These are phyloP conservation scores for Backusella parvicylindrica DNA, from an alignment of 192 early-diverging fungal genomes.

Conservation along the genomic window DNA sequence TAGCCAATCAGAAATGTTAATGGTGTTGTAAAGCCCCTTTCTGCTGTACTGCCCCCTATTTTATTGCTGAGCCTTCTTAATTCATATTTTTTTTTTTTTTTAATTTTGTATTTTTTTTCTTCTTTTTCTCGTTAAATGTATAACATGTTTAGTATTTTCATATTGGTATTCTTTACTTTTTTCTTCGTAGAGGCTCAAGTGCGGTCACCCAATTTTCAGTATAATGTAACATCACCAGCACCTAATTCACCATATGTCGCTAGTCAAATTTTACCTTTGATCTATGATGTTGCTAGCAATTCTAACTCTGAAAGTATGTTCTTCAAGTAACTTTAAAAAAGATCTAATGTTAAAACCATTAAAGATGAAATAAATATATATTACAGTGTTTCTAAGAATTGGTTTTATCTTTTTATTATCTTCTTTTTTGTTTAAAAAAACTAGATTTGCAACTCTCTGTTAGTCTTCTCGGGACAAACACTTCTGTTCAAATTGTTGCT, in stretches of 20 bases:
- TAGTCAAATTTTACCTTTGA: conserved; percentile 19
- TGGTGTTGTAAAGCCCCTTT: neutral
- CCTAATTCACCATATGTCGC: conserved; percentile 20
- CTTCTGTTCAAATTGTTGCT: neutral
- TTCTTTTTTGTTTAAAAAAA: neutral
- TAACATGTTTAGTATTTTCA: neutral
- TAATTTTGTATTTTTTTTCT: neutral
- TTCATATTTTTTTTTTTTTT: conserved; percentile 1
- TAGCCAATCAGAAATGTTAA: neutral
- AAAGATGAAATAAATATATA: neutral
- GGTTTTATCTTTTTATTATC: neutral
- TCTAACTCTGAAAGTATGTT: conserved; percentile 11
- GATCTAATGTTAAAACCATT: neutral
- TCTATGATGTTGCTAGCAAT: conserved; percentile 19
- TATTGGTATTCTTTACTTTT: neutral
- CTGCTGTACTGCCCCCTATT: neutral
- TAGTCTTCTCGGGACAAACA: neutral
- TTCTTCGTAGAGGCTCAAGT: neutral
- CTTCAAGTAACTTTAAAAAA: neutral
- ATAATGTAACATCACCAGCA: conserved; percentile 13
- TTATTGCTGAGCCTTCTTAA: neutral
- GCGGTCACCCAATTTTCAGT: conserved; percentile 9
- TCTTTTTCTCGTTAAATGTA: neutral
- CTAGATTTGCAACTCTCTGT: conserved; percentile 14
- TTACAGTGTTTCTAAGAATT: neutral